Conservation (phyloP, 2,329 filamentous ascomycete genomes). For the Emydomyces testavorans region DNA sequence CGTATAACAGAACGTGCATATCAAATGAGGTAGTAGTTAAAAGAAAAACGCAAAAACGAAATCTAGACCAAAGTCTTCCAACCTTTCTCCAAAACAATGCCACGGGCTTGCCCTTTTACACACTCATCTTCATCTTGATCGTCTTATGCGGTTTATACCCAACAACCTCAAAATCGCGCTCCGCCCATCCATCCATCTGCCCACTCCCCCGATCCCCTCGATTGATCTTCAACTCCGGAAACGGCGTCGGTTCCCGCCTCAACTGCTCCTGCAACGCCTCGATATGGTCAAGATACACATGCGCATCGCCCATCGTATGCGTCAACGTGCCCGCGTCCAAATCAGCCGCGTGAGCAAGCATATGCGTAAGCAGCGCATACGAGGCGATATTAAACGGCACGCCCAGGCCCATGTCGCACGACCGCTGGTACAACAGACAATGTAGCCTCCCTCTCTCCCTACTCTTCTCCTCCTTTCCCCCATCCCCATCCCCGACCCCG, state of each 20-base stretch:
- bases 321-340: conserved; percentile 76
- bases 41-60: background rate
- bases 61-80: too few species aligned
- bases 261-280: conserved; percentile 76
- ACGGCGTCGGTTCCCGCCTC: conserved; percentile 64
- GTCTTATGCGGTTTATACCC: conserved; percentile 84
- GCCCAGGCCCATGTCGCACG: conserved; percentile 92
- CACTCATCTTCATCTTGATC: conserved; percentile 98
- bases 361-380: conserved; percentile 88
- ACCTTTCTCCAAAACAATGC: background rate
- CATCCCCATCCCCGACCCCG: conserved; percentile 21
- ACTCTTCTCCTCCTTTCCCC: conserved; percentile 27
- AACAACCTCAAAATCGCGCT: conserved; percentile 75
- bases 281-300: conserved; percentile 87
- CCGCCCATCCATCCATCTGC: conserved; percentile 84
- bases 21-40: background rate
- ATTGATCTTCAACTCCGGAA: conserved; percentile 65
- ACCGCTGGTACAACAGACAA: conserved; percentile 84
- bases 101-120: conserved; percentile 36
- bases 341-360: conserved; percentile 79
- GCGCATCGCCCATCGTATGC: conserved; percentile 96
- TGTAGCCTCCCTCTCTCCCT: conserved; percentile 64
- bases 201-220: conserved; percentile 60
- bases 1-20: too few species aligned
- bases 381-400: conserved; percentile 97